Conservation (phyloP, 106 monocot genomes). For the Dactylorhiza incarnata region DNA sequence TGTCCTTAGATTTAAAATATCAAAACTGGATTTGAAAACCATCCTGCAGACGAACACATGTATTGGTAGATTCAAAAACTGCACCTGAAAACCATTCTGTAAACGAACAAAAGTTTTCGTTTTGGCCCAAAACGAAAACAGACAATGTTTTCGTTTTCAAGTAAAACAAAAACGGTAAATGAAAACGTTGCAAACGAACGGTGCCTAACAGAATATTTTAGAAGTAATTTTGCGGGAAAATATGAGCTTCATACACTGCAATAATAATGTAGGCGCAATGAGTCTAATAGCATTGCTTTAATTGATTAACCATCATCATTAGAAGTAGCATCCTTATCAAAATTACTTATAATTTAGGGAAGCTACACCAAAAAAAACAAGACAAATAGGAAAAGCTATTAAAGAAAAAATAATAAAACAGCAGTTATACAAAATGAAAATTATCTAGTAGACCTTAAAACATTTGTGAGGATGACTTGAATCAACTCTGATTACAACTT, state of each 20-base stretch:
- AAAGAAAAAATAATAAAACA: neutral
- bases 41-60: too few species aligned
- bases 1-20: too few species aligned
- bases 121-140: too few species aligned
- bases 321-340: neutral
- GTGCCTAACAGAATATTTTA: neutral
- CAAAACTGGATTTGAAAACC: too few species aligned
- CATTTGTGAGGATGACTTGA: neutral
- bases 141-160: too few species aligned
- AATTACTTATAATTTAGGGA: neutral
- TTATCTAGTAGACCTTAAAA: neutral
- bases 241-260: neutral
- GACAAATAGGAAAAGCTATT: neutral
- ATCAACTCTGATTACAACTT: neutral
- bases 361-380: neutral
- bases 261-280: neutral
- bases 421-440: neutral
- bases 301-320: neutral
- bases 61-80: too few species aligned
- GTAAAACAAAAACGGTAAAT: too few species aligned
- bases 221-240: neutral
- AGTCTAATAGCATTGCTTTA: neutral
- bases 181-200: too few species aligned
- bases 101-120: too few species aligned
- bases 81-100: too few species aligned